These are phyloP conservation scores for Bremia lactucae DNA, from an alignment of 352 stramenopile species.

Conservation along the genomic window DNA sequence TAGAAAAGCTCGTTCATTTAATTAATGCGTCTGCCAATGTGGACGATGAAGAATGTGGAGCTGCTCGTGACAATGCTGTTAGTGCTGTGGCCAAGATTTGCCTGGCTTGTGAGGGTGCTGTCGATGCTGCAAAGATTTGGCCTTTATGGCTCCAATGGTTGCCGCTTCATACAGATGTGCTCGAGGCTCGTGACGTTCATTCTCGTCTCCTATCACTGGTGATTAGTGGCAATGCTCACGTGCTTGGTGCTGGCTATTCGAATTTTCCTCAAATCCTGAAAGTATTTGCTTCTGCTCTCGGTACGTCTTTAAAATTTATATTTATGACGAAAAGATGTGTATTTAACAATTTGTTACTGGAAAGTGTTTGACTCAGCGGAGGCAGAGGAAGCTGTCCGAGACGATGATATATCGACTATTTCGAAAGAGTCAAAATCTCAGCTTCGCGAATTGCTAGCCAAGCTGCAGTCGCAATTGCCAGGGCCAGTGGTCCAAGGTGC, in stretches of 20 bases:
- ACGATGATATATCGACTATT: constrained; percentile 64
- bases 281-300: constrained; percentile 58
- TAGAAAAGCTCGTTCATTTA: constrained; percentile 68
- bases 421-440: constrained; percentile 47
- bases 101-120: constrained; percentile 33
- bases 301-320: constrained; percentile 31
- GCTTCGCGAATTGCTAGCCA: constrained; percentile 45
- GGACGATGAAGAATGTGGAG: constrained; percentile 49
- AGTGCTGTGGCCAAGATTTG: constrained; percentile 78
- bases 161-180: constrained; percentile 61
- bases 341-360: constrained; percentile 4
- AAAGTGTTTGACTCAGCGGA: constrained; percentile 56
- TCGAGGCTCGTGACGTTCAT: constrained; percentile 73
- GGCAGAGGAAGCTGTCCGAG: constrained; percentile 42
- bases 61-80: constrained; percentile 72
- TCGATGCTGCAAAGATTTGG: constrained; percentile 62
- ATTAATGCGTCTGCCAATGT: constrained; percentile 38
- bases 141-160: constrained; percentile 71
- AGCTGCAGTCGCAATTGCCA: constrained; percentile 61
- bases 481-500: constrained; percentile 46
- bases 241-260: constrained; percentile 56
- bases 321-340: constrained; percentile 11
- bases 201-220: constrained; percentile 59
- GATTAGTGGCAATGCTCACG: constrained; percentile 37
- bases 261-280: constrained; percentile 63